Percentiles rank a stretch among this genome's conserved stretches.
Evolutionary conservation across 306 rosid genomes (phyloP).

Genomic region (Abrus pulchellus): DNA sequence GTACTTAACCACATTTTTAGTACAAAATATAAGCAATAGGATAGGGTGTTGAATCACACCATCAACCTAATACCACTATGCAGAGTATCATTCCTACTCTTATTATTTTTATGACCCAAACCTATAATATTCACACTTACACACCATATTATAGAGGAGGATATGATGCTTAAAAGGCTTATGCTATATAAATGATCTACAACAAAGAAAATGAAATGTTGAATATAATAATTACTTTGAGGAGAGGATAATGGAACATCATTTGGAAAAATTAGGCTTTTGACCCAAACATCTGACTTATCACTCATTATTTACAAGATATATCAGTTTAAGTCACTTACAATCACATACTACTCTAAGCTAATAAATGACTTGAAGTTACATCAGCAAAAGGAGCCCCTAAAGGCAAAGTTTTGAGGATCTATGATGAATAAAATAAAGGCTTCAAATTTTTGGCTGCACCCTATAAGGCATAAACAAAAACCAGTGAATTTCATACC

Average conservation of each 20-base stretch:
- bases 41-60: neutral
- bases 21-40: neutral
- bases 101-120: slow-evolving; percentile 11
- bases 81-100: neutral
- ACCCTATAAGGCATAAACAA: neutral
- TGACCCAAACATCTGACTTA: slow-evolving; percentile 8
- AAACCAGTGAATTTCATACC: neutral
- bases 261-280: neutral
- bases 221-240: neutral
- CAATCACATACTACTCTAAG: neutral
- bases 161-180: neutral
- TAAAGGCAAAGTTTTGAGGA: neutral
- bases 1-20: neutral
- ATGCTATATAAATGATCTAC: neutral
- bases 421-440: slow-evolving; percentile 4
- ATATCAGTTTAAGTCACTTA: neutral
- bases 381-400: neutral
- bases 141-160: slow-evolving; percentile 26
- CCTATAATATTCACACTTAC: neutral
- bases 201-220: slow-evolving; percentile 18
- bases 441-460: neutral
- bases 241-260: neutral
- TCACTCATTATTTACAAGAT: neutral
- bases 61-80: slow-evolving; percentile 20
- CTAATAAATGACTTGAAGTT: neutral